Base-by-base conservation (phyloP, 2,329 filamentous ascomycete species). In the Penicillium italicum region DNA sequence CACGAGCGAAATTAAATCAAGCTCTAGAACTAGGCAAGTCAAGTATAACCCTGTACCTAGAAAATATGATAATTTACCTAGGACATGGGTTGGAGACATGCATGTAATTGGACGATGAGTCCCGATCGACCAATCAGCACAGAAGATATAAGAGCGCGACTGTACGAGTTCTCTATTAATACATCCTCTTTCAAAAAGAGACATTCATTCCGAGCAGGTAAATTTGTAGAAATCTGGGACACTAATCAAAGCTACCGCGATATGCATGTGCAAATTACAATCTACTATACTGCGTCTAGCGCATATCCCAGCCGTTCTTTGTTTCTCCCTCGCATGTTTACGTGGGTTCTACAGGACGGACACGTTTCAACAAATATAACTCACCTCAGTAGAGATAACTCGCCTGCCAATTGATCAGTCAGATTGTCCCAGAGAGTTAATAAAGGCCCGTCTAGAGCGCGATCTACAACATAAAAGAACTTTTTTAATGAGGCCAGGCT, bases 331-430 rank as follows among this genome's bases (percentile, higher is more conserved):
- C 12, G 16, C 18, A 31, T 24, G 37, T 48, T 24, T 50, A 49
- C 31, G 41, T 55, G 11, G 18, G 14, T 18, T 26, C 20, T 4
- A 45, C n/a, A 86, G 90, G 67, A 93, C 87, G 63, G 90, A 94
- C 69, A 94, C 93, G 82, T 82, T 80, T 68, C 90, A 94, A 76
- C 83, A 82, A 20, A 87, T 89, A 42, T 80, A 84, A 66, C 85
- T 93, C 34, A 71, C 72, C 20, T 77, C 77, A 42, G 82, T 85
- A 36, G 76, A 83, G 66, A 77, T 72, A 62, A 64, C 83, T 33
- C 45, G 53, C 73, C 59, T 24, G 47, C 55, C 43, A 10, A 48
- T 28, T 49, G 50, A 50, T 40, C 31, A 22, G 36, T 10, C 6
- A 54, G 28, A 40, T 14, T 20, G 10, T 5, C 12, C 36, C 24